Conservation (phyloP, 2,329 filamentous ascomycete species). For the Paecilomyces dactylethromorphus region DNA sequence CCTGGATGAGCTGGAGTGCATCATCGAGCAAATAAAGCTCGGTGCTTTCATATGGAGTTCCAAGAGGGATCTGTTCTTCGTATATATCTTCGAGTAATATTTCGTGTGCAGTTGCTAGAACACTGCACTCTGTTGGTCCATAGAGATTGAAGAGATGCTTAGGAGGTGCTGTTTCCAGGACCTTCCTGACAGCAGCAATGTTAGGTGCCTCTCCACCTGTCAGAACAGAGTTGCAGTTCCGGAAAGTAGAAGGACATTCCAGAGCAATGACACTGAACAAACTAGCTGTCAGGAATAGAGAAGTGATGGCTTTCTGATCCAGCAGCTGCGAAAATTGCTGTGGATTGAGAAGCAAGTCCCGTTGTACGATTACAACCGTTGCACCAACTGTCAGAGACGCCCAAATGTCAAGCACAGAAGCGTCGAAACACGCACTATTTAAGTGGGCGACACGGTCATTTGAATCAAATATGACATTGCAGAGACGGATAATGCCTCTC, state of each 20-base stretch:
- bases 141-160: constrained; percentile 11
- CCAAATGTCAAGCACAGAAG: not conserved
- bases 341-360: constrained; percentile 2
- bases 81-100: constrained; percentile 3
- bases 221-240: constrained; percentile 3
- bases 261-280: constrained; percentile 6
- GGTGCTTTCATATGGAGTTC: constrained; percentile 2
- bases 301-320: not conserved
- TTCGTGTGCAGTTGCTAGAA: constrained; percentile 3
- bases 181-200: constrained; percentile 3
- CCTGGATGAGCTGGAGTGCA: no score
- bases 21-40: not conserved
- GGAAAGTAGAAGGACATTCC: constrained; percentile 6
- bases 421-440: no score
- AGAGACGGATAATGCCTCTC: no score
- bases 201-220: constrained; percentile 8
- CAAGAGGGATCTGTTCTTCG: constrained; percentile 5
- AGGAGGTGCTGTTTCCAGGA: constrained; percentile 4
- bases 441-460: no score
- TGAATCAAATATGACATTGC: no score
- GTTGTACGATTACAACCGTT: constrained; percentile 6
- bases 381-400: constrained; percentile 6
- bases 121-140: constrained; percentile 11
- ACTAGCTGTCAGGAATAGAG: constrained; percentile 4
- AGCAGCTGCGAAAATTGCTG: constrained; percentile 5